Percentiles rank a stretch among this genome's conserved stretches.
phyloP scores from a whole-genome alignment of 306 rosid genomes.

The Rosa lucieae region DNA sequence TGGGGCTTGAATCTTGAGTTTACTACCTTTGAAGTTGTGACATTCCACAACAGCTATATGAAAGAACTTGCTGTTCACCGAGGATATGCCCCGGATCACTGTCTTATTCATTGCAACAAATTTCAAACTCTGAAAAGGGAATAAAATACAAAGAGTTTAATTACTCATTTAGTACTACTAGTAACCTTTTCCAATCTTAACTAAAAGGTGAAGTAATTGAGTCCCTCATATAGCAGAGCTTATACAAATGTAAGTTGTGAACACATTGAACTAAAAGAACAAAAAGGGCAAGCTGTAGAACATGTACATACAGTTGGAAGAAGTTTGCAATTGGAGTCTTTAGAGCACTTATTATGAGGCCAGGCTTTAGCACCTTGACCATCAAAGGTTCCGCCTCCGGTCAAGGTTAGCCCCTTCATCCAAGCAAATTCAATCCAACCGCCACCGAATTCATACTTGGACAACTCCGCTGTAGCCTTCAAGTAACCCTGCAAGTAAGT shows the following conservation, averaged over 20 bases:
- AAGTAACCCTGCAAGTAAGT: slow-evolving; percentile 38
- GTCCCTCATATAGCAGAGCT: neutral
- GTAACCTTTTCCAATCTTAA: neutral
- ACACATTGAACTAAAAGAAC: neutral
- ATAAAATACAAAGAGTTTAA: neutral
- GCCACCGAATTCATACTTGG: slow-evolving; percentile 33
- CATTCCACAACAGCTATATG: slow-evolving; percentile 51
- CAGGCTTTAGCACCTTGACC: slow-evolving; percentile 54
- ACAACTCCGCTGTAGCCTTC: slow-evolving; percentile 48
- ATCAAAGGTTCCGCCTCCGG: slow-evolving; percentile 53
- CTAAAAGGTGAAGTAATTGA: neutral
- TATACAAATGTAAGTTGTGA: neutral
- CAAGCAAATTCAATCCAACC: slow-evolving; percentile 44
- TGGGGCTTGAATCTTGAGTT: slow-evolving; percentile 43
- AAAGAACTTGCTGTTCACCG: slow-evolving; percentile 51
- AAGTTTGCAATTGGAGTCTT: slow-evolving; percentile 42
- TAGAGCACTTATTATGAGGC: slow-evolving; percentile 46
- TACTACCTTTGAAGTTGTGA: slow-evolving; percentile 44
- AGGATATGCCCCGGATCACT: slow-evolving; percentile 36
- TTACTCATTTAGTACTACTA: neutral
- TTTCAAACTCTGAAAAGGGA: slow-evolving; percentile 40
- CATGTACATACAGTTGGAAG: slow-evolving; percentile 43
- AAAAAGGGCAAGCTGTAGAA: neutral
- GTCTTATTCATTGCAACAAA: slow-evolving; percentile 43
- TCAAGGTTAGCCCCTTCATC: slow-evolving; percentile 42